Base-by-base conservation (phyloP, 331 rosid genomes). In the Spiraea crenata region DNA sequence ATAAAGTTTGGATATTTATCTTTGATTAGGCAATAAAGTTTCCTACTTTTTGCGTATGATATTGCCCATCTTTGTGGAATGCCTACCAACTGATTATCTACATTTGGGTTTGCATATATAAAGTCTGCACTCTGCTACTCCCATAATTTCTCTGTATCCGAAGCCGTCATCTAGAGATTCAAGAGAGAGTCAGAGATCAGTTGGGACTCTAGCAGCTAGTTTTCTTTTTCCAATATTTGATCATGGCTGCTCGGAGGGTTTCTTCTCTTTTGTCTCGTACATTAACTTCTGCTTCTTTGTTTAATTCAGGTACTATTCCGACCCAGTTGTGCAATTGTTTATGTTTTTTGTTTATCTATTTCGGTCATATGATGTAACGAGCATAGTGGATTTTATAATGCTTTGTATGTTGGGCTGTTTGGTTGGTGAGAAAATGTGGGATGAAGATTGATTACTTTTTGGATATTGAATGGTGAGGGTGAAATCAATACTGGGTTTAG, bases 201-300 rank as follows among this genome's bases (percentile, higher is more conserved):
- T 67, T 6, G 45, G 5, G 5, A 52, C 58, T 19, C 34, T 52
- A 52, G 19, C 12, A 52, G 19, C 12, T 17, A 7, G 12, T 25
- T 14, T 31, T 50, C 5, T 50, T 6, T 50, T 16, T 15, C 55
- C 37, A 17, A 7, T 6, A 9, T 31, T 59, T 57, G 39, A 66
- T 14, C 65, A 88, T 92, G 98, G 90, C 93, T 69, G 72, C 92
- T 56, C 66, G 84, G 40, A 79, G 83, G 79, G 77, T 86, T 57
- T 81, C 89, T 5, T 79, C 74, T 25, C 78, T 85, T 9, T 44
- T 92, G 62, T 85, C 92, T 82, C 90, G 90, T 37, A 82, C 98
- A 2, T 14, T 85, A 45, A 67, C 80, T 71, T 75, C 85, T 65
- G 59, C 85, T 78, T 76, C 89, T 71, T 65, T 77, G 56, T 40